These are phyloP conservation scores for Ceratocystis smalleyi DNA, from an alignment of 2,329 filamentous ascomycete genomes.

Conservation along the genomic window DNA sequence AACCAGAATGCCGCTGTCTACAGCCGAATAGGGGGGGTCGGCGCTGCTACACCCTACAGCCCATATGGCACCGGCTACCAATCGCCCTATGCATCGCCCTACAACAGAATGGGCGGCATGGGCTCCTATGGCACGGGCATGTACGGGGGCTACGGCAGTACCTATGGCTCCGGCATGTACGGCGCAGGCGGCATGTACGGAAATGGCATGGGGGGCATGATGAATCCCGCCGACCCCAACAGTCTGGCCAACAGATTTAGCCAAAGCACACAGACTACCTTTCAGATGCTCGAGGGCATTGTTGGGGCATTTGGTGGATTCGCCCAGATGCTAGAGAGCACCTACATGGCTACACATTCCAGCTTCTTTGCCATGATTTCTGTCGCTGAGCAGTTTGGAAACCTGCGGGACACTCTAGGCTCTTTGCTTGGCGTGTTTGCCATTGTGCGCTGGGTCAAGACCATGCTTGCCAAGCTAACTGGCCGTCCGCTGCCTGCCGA, in stretches of 20 bases:
- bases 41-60: constrained; percentile 33
- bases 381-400: constrained; percentile 92
- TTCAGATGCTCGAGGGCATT: constrained; percentile 95
- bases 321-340: constrained; percentile 97
- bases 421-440: constrained; percentile 93
- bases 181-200: constrained; percentile 33
- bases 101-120: constrained; percentile 31
- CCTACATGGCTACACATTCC: constrained; percentile 98
- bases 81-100: constrained; percentile 28
- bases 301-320: constrained; percentile 95
- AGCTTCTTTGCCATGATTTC: constrained; percentile 99
- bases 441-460: constrained; percentile 84
- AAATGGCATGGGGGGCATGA: constrained; percentile 27
- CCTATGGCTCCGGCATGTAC: constrained; percentile 31
- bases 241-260: constrained; percentile 91
- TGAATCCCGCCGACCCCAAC: constrained; percentile 68
- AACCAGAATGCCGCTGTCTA: constrained; percentile 82
- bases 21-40: constrained; percentile 36
- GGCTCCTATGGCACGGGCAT: constrained; percentile 28
- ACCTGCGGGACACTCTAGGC: constrained; percentile 80
- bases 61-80: constrained; percentile 25
- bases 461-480: constrained; percentile 78
- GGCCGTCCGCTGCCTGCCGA: constrained; percentile 81
- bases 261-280: constrained; percentile 88
- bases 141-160: constrained; percentile 21